Conservation (phyloP, 257 asterid species). For the Capsicum chinense region DNA sequence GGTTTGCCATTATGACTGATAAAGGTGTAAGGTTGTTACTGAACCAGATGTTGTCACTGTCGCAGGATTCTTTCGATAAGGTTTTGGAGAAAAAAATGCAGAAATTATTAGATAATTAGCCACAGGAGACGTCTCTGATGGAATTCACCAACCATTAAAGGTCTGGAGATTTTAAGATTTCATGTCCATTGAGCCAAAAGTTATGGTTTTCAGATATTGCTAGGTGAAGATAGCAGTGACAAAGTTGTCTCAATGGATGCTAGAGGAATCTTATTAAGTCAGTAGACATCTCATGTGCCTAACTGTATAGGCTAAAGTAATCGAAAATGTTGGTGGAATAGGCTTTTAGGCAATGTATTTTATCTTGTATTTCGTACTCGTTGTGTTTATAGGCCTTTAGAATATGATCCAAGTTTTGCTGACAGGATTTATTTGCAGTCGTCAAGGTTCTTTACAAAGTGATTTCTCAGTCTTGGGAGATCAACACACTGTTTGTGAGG, state of each 20-base stretch:
- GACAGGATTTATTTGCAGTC: constrained; percentile 14
- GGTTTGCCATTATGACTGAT: constrained; percentile 64
- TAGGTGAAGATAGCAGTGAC: constrained; percentile 15
- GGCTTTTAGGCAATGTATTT: not conserved
- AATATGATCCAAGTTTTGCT: constrained; percentile 11
- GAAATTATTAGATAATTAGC: constrained; percentile 43
- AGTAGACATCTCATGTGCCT: not conserved
- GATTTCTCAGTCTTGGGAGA: not conserved
- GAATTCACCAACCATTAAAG: not conserved
- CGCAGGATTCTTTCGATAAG: constrained; percentile 60
- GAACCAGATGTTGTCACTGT: constrained; percentile 76
- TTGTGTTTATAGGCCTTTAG: constrained; percentile 19
- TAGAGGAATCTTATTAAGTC: constrained; percentile 26
- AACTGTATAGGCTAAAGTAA: constrained; percentile 25
- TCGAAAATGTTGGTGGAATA: not conserved
- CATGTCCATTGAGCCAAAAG: constrained; percentile 17
- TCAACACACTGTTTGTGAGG: constrained; percentile 7
- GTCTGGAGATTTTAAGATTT: not conserved
- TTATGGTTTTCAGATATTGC: constrained; percentile 5
- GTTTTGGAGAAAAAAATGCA: constrained; percentile 64
- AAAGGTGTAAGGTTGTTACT: constrained; percentile 65
- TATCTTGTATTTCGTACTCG: not conserved
- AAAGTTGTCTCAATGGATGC: constrained; percentile 25
- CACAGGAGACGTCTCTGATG: not conserved
- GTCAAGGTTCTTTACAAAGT: not conserved